These are phyloP conservation scores for Heritiera littoralis DNA, from an alignment of 345 rosid genomes.

Conservation along the genomic window DNA sequence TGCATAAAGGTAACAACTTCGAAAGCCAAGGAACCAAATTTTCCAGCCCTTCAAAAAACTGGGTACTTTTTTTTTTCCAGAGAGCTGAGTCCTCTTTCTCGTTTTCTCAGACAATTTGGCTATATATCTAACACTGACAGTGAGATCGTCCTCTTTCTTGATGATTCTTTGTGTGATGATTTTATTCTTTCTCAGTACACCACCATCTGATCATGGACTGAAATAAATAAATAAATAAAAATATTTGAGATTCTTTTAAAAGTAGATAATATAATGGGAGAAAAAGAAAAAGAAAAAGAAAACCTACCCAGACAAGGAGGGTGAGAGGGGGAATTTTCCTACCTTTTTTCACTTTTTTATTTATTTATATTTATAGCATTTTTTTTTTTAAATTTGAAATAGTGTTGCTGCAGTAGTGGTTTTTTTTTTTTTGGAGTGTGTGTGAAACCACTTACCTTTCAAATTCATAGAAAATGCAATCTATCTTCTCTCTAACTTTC, in stretches of 20 bases:
- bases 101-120: neutral
- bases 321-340: neutral
- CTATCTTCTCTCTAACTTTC: neutral
- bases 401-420: too few species aligned
- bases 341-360: neutral
- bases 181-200: neutral
- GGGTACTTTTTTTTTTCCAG: neutral
- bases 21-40: constrained; percentile 8
- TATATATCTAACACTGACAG: neutral
- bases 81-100: neutral
- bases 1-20: neutral
- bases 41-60: neutral
- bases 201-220: neutral
- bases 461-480: neutral
- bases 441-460: neutral
- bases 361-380: neutral
- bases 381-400: neutral
- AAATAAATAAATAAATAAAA: neutral
- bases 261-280: neutral
- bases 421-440: neutral
- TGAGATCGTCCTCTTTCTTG: constrained; percentile 7
- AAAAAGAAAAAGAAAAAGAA: neutral
- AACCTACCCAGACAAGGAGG: neutral
- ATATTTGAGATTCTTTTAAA: neutral
- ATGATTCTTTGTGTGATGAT: neutral